Base-by-base conservation (phyloP, 139 green algal species). In the Gonium pectorale region DNA sequence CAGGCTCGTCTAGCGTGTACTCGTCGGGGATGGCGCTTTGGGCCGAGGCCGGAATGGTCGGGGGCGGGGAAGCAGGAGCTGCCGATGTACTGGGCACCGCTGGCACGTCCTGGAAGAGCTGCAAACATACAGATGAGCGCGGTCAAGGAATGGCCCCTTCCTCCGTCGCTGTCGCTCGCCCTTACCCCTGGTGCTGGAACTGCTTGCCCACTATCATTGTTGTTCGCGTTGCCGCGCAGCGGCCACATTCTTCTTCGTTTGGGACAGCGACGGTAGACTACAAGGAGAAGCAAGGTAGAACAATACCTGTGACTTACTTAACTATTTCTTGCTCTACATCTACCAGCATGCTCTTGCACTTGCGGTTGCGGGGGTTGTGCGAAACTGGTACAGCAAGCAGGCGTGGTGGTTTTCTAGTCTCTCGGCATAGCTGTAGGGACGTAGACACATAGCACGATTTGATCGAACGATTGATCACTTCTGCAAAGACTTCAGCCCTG, bases 1-100 rank as follows among this genome's bases (percentile, higher is more conserved):
- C 87, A 0, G 95, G 91, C 87, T 99, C 97, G 66, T 99, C 95
- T n/a, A 99, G 91, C 0, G 97, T 99, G 87, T 94, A 97, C 43
- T 93, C 92, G 19, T 92, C 79, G 1, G 73, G 63, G 62, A 86
- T 78, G 37, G 52, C 31, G 38, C 46, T 67, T 6, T 78, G 79
- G 64, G 26, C 22, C 78, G 67, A 79, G 27, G 66, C 38, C 33
- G 43, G 38, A 3, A 86, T 77, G 17, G 35, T 86, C 29, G 67
- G 79, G 11, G 77, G 77, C 3, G 79, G 64, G 5, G 79, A 77
- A 54, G 33, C 35, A 43, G 46, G 46, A 40, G 21, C 41, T 7
- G 35, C 19, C 13, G 80, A 80, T 51, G 80, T 71, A 54, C 52
- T 72, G 4, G 80, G 80, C 43, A 85, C 33, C 49, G 38, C 40